phyloP scores from a whole-genome alignment of 2,329 filamentous ascomycete species.

The Pseudogymnoascus destructans region DNA sequence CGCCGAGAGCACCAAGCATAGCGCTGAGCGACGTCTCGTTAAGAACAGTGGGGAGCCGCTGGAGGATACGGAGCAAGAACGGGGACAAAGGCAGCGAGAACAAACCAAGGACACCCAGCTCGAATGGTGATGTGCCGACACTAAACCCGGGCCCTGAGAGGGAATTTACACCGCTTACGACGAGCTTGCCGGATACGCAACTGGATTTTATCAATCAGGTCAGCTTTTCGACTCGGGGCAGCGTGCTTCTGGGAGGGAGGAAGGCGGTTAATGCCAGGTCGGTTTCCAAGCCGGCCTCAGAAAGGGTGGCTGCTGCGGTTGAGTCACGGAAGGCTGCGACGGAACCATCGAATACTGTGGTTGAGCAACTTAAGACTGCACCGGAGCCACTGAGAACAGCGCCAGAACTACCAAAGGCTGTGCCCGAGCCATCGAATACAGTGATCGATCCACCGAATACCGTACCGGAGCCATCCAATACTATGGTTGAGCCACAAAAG shows the following conservation, averaged over 20 bases:
- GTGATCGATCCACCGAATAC: neutral
- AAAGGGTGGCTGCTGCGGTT: neutral
- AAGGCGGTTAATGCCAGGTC: conserved; percentile 19
- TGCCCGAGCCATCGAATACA: neutral
- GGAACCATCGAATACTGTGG: neutral
- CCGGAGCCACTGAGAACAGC: neutral
- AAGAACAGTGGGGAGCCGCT: conserved; percentile 1
- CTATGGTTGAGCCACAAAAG: neutral
- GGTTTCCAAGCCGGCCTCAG: neutral
- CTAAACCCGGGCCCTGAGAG: neutral
- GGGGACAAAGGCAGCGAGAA: neutral
- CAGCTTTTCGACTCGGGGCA: conserved; percentile 50
- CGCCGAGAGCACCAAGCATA: conserved; percentile 3
- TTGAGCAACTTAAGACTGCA: neutral
- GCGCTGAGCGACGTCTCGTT: neutral
- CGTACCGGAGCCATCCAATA: neutral
- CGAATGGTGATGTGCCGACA: neutral
- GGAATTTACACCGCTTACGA: conserved; percentile 39
- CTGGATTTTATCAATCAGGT: conserved; percentile 43
- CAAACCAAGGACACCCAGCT: neutral
- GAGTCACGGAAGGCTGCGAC: neutral
- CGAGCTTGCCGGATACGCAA: conserved; percentile 42
- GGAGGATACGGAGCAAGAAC: conserved; percentile 5
- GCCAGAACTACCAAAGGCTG: neutral
- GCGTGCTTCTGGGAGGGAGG: conserved; percentile 46